Evolutionary conservation across 2,329 filamentous ascomycete genomes (phyloP).

Genomic region (Monilinia aucupariae): DNA sequence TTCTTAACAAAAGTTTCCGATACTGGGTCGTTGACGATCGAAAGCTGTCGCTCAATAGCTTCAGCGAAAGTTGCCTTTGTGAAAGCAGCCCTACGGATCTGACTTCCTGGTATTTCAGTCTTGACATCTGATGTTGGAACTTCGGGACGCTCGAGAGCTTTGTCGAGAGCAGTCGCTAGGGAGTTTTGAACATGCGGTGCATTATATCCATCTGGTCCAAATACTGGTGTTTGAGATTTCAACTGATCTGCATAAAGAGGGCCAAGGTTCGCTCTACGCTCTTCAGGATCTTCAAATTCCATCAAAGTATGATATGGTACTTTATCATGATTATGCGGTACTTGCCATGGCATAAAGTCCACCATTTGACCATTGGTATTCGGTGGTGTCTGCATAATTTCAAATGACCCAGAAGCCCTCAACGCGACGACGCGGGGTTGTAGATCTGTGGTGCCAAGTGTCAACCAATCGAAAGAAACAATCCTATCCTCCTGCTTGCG

Average conservation of each 20-base stretch:
- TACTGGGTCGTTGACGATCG: slow-evolving; percentile 2
- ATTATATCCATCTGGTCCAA: slow-evolving; percentile 49
- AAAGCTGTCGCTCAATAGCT: slow-evolving; percentile 8
- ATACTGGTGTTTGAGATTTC: slow-evolving; percentile 50
- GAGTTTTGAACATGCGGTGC: slow-evolving; percentile 15
- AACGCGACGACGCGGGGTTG: slow-evolving; percentile 55
- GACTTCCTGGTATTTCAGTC: neutral
- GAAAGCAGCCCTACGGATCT: slow-evolving; percentile 3
- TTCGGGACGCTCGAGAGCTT: slow-evolving; percentile 19
- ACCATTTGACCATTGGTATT: slow-evolving; percentile 53
- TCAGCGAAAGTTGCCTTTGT: slow-evolving; percentile 14
- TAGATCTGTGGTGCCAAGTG: slow-evolving; percentile 49
- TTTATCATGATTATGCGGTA: slow-evolving; percentile 48
- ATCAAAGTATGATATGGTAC: slow-evolving; percentile 50
- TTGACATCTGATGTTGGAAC: slow-evolving; percentile 20
- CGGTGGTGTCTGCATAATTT: slow-evolving; percentile 57
- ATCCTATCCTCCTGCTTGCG: slow-evolving; percentile 50
- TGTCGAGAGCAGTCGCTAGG: slow-evolving; percentile 32
- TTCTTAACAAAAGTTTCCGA: neutral
- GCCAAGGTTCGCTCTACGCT: slow-evolving; percentile 49
- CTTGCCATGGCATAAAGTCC: slow-evolving; percentile 56
- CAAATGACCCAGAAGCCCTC: slow-evolving; percentile 55
- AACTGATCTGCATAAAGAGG: slow-evolving; percentile 50
- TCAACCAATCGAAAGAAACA: slow-evolving; percentile 64
- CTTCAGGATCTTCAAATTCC: slow-evolving; percentile 49